A percentile compares a stretch with the other conserved stretches of the same genome.
Conservation (phyloP, 306 rosid genomes). For the Fagus crenata region DNA sequence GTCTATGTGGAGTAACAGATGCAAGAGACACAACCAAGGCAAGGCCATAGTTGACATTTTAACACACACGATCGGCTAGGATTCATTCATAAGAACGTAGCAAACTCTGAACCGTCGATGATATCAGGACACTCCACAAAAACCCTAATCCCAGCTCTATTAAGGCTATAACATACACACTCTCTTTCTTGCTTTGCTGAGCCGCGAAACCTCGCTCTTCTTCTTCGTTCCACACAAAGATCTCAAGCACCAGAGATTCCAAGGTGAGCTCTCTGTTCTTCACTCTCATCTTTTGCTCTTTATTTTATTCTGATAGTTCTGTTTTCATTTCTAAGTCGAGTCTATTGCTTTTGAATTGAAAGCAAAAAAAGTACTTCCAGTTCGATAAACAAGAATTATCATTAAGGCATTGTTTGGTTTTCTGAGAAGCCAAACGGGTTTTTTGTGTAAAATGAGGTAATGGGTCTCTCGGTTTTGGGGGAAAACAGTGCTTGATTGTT, state of each 20-base stretch:
- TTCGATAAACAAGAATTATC: neutral
- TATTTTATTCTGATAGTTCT: neutral
- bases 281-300: no score
- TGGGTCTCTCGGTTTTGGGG: neutral
- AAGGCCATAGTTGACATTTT: neutral
- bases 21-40: neutral
- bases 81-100: neutral
- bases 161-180: no score
- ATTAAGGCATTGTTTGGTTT: neutral
- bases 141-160: slow-evolving; percentile 9
- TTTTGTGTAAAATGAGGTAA: neutral
- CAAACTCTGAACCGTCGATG: neutral
- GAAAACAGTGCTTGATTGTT: neutral
- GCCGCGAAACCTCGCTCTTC: neutral
- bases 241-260: neutral
- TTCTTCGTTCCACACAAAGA: neutral
- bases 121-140: neutral
- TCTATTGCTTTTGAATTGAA: neutral
- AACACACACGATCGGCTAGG: neutral
- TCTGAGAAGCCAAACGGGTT: neutral
- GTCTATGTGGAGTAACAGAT: no score
- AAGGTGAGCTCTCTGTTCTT: neutral
- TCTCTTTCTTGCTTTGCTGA: neutral
- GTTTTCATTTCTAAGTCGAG: neutral
- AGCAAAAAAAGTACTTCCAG: neutral